Base-by-base conservation (phyloP, 2,329 filamentous ascomycete species). In the Paracamarosporium sp. region DNA sequence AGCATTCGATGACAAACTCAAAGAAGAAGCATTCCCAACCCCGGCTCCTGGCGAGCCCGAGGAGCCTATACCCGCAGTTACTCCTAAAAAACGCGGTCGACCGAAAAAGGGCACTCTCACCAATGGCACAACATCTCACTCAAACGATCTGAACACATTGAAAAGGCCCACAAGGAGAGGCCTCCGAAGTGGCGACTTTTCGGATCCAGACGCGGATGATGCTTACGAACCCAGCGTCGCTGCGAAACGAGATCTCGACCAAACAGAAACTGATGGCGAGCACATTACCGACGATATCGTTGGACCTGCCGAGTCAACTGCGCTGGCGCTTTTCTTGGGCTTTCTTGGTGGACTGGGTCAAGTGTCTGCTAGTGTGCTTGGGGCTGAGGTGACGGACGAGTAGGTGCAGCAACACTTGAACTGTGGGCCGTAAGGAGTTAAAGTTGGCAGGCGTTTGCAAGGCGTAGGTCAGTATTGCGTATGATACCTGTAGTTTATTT, bases 301-400 rank as follows among this genome's bases (percentile, higher is more conserved):
- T 1, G 65, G 69, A 6, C 73, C 72, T 13, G 69, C 71, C 9
- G 76, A 78, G 57, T 69, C 71, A 8, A 75, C 74, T 9, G 75
- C 69, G 6, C 54, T 78, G 48, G 69, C 72, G 2, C 55, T 77
- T 35, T 75, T 72, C 40, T 57, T 78, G 30, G 57, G 67, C 6
- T 70, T 76, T 28, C 35, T 71, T 2, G 75, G 75, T 11, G 76
- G 76, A 6, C 51, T 77, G 24, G 75, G 76, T 1, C 65, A 72
- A 53, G 44, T 75, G 28, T 71, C 69, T 41, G 64, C 73, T 20
- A 66, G 69, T 25, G 70, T 71, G 40, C 58, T 77, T 17, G 76
- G 76, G 8, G 74, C 74, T 17, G 76, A 78, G 60, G 70, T 72
- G 25, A 71, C 62, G 28, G 38, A 50, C 41, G 64, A 70, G 35